Base-by-base conservation (phyloP, 306 rosid genomes). In the Vicia sativa region DNA sequence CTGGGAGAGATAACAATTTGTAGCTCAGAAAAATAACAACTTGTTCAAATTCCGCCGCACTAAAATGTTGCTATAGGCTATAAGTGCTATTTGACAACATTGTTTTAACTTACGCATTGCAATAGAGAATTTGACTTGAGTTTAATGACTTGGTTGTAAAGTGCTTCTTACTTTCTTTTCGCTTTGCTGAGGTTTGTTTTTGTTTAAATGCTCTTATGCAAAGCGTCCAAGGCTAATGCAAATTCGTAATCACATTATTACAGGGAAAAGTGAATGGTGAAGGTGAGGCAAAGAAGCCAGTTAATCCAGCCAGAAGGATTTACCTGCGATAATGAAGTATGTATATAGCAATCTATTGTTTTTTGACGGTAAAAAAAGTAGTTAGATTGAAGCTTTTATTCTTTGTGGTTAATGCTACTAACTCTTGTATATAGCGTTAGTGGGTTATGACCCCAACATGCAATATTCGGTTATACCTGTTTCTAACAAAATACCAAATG, bases 231-330 rank as follows among this genome's bases (percentile, higher is more conserved):
- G 65, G 26, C 74, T 77, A 21, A 60, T 26, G 48, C 68, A 54
- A 70, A 58, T 15, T 18, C 73, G 46, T 71, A 54, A 55, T 43
- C 54, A 16, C 26, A 48, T 48, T 48, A 16, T 48, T 71, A 52
- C 85, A 87, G 90, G 87, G 68, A 61, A 79, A 76, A 75, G 55
- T 28, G 29, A 31, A 31, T 1, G 45, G 39, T 25, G 78, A 39
- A 41, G 41, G 16, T 35, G 65, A 65, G 18, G 60, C 19, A 39
- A 62, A 65, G 56, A 71, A 58, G 9, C 44, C 48, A 21, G 75
- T 16, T 60, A 77, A 55, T 16, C 67, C 59, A 25, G 26, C 63
- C 35, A 74, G 38, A 48, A 76, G 83, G 74, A 74, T 66, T 54
- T 76, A 72, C 78, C 61, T 74, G 61, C 77, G 88, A 15, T 80